Conservation (phyloP, 345 rosid genomes). For the Isatis tinctoria region DNA sequence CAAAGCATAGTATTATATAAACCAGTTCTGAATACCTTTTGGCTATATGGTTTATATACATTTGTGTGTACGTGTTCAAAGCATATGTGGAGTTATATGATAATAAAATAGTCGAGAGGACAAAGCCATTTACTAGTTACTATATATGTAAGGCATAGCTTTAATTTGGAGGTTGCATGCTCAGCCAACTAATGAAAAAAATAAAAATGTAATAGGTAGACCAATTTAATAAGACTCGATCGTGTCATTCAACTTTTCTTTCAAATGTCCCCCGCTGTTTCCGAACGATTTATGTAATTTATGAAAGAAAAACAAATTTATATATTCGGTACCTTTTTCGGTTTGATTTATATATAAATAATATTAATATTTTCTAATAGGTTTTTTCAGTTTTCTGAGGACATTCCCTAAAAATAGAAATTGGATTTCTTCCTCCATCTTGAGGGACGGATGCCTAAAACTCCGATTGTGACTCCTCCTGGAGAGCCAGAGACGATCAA, state of each 20-base stretch:
- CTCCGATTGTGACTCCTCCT: constrained; percentile 72
- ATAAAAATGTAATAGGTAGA: background rate
- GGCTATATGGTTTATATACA: background rate
- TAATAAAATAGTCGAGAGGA: background rate
- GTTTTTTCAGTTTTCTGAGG: background rate
- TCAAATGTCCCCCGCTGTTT: background rate
- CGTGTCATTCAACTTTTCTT: background rate
- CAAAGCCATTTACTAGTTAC: background rate
- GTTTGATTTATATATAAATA: background rate
- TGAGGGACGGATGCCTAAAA: too few relatives aligned
- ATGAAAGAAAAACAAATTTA: background rate
- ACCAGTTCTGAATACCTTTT: too few relatives aligned
- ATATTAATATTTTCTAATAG: background rate
- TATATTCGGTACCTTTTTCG: background rate
- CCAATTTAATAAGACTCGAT: background rate
- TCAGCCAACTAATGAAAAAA: background rate
- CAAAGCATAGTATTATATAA: too few relatives aligned
- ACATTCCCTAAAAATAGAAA: background rate
- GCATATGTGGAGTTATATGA: background rate
- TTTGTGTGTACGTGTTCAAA: background rate
- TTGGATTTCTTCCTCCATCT: background rate
- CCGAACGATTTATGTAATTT: background rate
- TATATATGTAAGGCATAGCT: background rate
- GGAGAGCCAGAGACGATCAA: constrained; percentile 96
- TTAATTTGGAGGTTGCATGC: background rate